Conservation (phyloP, 1,139 yeast species). For the Dujonia santamariae region DNA sequence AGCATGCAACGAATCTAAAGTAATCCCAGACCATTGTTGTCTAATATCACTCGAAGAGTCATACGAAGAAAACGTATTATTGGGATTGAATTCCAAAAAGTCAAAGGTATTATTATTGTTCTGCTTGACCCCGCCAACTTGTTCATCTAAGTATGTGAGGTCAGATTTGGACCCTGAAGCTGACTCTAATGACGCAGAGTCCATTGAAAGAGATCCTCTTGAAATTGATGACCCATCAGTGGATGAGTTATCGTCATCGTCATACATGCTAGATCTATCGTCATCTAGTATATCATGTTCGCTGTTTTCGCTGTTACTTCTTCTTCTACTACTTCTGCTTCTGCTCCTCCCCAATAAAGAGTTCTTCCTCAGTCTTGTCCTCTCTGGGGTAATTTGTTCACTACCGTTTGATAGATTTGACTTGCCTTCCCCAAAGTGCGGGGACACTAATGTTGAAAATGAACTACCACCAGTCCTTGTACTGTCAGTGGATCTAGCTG, state of each 20-base stretch:
- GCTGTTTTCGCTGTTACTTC: no score
- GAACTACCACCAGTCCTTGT: not conserved
- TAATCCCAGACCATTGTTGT: conserved; percentile 12
- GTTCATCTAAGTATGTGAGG: conserved; percentile 7
- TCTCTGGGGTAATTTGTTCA: no score
- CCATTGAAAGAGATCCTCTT: not conserved
- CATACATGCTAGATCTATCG: conserved; percentile 2
- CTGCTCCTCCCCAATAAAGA: not conserved
- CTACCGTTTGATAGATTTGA: no score
- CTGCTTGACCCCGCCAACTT: conserved; percentile 1
- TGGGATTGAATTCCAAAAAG: not conserved
- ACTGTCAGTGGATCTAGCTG: not conserved
- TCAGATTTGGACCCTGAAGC: conserved; percentile 12
- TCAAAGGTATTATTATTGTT: not conserved
- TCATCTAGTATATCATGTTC: conserved; percentile 1
- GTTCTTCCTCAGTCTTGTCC: not conserved
- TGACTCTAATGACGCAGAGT: not conserved
- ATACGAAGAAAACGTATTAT: not conserved
- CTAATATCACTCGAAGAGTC: no score
- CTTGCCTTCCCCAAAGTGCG: no score
- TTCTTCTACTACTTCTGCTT: not conserved
- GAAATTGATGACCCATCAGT: conserved; percentile 1
- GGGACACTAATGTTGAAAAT: not conserved
- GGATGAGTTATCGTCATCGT: conserved; percentile 1
- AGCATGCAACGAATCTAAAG: conserved; percentile 37